These are phyloP conservation scores for Neospermospora avenae DNA, from an alignment of 2,329 filamentous ascomycete species.

Conservation along the genomic window DNA sequence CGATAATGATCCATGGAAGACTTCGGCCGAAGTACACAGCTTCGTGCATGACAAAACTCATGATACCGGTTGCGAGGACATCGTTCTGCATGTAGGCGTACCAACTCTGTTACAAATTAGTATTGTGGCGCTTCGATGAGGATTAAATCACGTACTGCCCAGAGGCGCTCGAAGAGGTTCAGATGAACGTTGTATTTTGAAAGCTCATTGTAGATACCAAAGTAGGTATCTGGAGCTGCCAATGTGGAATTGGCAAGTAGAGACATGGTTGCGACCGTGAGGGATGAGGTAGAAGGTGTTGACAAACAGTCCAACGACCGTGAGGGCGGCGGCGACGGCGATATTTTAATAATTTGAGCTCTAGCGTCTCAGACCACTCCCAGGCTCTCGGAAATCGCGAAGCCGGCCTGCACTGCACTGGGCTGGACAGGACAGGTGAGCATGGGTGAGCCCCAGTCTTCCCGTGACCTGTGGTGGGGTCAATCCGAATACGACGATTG, in stretches of 20 bases:
- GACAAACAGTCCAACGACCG: not conserved
- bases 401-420: constrained; percentile 5
- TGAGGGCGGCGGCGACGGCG: not conserved
- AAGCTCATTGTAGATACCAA: constrained; percentile 59
- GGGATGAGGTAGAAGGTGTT: constrained; percentile 8
- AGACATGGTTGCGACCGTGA: constrained; percentile 18
- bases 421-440: too few relatives aligned
- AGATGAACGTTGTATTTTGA: constrained; percentile 73
- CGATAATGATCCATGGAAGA: constrained; percentile 90
- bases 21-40: constrained; percentile 85
- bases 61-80: constrained; percentile 90
- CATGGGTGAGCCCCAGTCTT: too few relatives aligned
- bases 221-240: constrained; percentile 40
- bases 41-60: constrained; percentile 97
- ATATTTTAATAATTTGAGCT: constrained; percentile 8
- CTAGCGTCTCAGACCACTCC: constrained; percentile 12
- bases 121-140: constrained; percentile 14
- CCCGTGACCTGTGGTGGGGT: not conserved
- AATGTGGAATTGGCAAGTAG: constrained; percentile 31
- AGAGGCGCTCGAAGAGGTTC: constrained; percentile 82
- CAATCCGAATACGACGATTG: constrained; percentile 4
- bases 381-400: constrained; percentile 1
- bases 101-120: constrained; percentile 59
- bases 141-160: constrained; percentile 60
- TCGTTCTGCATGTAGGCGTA: constrained; percentile 99